Evolutionary conservation across 768 basidiomycete species (phyloP), one percentile per base, ranked within the genome.

Genomic region (Mycena crocata): DNA sequence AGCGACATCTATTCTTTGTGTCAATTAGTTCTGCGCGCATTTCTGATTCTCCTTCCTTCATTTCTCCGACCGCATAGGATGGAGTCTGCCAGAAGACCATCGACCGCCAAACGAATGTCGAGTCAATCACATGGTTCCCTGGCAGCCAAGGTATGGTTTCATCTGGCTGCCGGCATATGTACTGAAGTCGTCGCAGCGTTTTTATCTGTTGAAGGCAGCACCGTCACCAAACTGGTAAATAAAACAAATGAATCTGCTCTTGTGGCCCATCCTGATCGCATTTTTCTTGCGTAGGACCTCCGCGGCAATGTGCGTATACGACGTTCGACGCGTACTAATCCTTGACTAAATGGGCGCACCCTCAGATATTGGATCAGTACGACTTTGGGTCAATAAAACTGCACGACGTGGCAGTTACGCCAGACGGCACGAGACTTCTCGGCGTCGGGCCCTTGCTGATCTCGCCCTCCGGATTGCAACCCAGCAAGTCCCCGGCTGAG

Each of bases 41-140:
- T 62, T 57, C 52, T 67, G 60, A 55, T 31, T 54, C 37, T 42
- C 12, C 21, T 44, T 70, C 32, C 37, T 56, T 66, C 23, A 37
- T 62, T 52, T 59, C 30, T 45, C 35, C 50, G 57, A 68, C 32
- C 34, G 31, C 42, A 49, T 60, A 92, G 90, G 87, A 90, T 60
- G 91, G 91, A 52, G 89, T 91, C 37, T 91, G 90, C 71, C 84
- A 81, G 61, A 86, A 83, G 72, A 90, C 88, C 0, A 91, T 93
- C 49, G 85, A 89, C 65, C 83, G 90, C 12, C 76, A 81, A 39
- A 79, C 80, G 24, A 74, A 77, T 26, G 85, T 93, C 15, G 89
- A 91, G 70, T 84, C 90, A 0, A 83, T 93, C 39, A 83, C 86
- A 13, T 93, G 92, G 92, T 84, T 88, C 66, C 89, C 91, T 14